Base-by-base conservation (phyloP, 75 land plant genomes). In the Sequoiadendron giganteum region DNA sequence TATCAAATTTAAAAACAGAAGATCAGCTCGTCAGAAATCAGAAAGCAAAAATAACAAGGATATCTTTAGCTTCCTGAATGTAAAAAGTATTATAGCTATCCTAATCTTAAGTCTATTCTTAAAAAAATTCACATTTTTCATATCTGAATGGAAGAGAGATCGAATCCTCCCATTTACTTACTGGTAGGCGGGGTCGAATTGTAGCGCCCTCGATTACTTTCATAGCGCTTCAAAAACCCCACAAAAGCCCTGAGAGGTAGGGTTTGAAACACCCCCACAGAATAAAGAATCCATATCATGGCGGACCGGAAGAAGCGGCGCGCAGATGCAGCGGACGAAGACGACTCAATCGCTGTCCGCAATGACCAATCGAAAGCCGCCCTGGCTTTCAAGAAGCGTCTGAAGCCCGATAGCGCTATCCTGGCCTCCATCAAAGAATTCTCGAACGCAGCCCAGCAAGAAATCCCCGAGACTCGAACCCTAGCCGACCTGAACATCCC, bases 401-500 rank as follows among this genome's bases (percentile, higher is more conserved):
- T 96, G 83, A 94, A 95, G 86, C 80, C 99, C 48, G 99, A 97
- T 87, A 34, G 84, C 70, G 83, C 65, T 55, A 95, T 97, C 43
- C 90, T 97, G 80, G 85, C 92, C 84, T 89, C 87, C 84, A 90
- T 96, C 72, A 83, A 90, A 55, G 79, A 88, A 39, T 92, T 94
- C 90, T 88, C 85, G 73, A 73, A 76, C 70, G 25, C 86, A 28
- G 85, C 93, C 11, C 54, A 87, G 78, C 83, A 79, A 10, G 56
- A 88, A 40, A 34, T 45, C 85, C 87, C 89, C 14, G 89, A 89
- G 87, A 88, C 92, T 75, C 87, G 91, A 25, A 92, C 95, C 87
- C 93, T 96, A 1, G 40, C 93, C 85, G 98, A 96, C 87, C 93
- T 94, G 81, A 72, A 88, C 79, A 94, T 96, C 84, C 80, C 96